Percentiles rank a stretch among this genome's conserved stretches.
Conservation (phyloP, 352 stramenopile species). For the Pythium chondricola region DNA sequence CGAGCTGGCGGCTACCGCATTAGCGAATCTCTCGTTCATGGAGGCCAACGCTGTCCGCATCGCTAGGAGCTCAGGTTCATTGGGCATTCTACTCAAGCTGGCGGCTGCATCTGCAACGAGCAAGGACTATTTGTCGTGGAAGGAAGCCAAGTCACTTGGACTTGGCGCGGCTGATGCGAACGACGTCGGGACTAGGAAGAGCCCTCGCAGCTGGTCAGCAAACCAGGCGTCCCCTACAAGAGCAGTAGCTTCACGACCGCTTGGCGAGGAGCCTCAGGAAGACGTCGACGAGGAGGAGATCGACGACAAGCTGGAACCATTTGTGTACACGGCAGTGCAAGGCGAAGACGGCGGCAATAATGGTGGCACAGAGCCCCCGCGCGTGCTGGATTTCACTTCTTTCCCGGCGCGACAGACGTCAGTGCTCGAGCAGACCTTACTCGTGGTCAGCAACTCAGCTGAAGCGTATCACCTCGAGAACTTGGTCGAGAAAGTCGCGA, state of each 20-base stretch:
- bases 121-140: conserved; percentile 53
- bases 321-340: conserved; percentile 11
- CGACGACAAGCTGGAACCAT: conserved; percentile 23
- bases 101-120: conserved; percentile 30
- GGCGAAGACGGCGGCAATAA: background rate
- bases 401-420: conserved; percentile 49
- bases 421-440: conserved; percentile 58
- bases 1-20: conserved; percentile 49
- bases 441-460: conserved; percentile 67
- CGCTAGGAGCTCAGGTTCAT: conserved; percentile 23
- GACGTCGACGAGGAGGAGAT: conserved; percentile 19
- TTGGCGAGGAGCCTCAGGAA: background rate
- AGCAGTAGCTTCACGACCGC: background rate
- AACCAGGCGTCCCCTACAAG: too few relatives aligned
- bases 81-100: conserved; percentile 44
- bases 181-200: background rate
- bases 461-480: conserved; percentile 33
- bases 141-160: conserved; percentile 22
- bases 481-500: conserved; percentile 36
- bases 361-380: conserved; percentile 13
- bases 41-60: conserved; percentile 39
- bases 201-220: too few relatives aligned
- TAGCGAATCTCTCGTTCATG: conserved; percentile 66
- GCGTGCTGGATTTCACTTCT: conserved; percentile 45
- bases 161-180: conserved; percentile 2